Percentiles rank a stretch among this genome's conserved stretches.
These are phyloP conservation scores for Metschnikowia kofuensis DNA, from an alignment of 805 yeast genomes.

Conservation along the genomic window DNA sequence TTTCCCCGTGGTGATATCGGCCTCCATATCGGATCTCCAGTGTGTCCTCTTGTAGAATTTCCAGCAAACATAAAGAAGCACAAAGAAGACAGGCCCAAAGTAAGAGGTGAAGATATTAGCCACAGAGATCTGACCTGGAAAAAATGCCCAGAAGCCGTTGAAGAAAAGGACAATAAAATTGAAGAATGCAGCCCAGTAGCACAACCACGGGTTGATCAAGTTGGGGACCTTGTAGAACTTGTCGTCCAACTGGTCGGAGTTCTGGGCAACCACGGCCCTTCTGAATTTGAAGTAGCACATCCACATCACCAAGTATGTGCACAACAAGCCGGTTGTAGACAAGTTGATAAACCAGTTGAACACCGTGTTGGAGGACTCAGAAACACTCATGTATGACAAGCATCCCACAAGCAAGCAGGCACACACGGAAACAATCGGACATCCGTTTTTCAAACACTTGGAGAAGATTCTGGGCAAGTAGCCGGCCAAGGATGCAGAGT, in stretches of 20 bases:
- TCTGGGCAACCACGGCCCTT: constrained; percentile 31
- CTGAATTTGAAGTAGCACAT: constrained; percentile 47
- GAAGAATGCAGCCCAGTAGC: constrained; percentile 20
- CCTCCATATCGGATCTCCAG: constrained; percentile 43
- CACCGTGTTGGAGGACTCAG: constrained; percentile 57
- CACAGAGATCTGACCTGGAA: constrained; percentile 34
- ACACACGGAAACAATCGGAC: constrained; percentile 59
- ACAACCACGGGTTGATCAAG: constrained; percentile 13
- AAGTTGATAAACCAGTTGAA: constrained; percentile 70
- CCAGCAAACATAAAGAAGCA: constrained; percentile 49
- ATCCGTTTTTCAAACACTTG: constrained; percentile 62
- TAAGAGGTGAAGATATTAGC: constrained; percentile 37
- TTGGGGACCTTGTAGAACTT: constrained; percentile 16
- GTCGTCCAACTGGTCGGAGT: constrained; percentile 28
- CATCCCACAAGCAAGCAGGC: constrained; percentile 38
- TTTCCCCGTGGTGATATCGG: constrained; percentile 53
- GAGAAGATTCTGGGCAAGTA: constrained; percentile 71
- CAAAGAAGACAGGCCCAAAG: constrained; percentile 43
- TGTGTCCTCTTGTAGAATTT: constrained; percentile 50
- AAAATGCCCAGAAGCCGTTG: constrained; percentile 43
- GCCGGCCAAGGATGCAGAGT: constrained; percentile 79
- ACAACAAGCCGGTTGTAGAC: constrained; percentile 61
- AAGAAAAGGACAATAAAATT: constrained; percentile 28
- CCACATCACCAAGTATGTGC: constrained; percentile 59
- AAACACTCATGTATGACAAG: constrained; percentile 38